These are phyloP conservation scores for Coemansia sp. DNA, from an alignment of 192 early-diverging fungal genomes.

Conservation along the genomic window DNA sequence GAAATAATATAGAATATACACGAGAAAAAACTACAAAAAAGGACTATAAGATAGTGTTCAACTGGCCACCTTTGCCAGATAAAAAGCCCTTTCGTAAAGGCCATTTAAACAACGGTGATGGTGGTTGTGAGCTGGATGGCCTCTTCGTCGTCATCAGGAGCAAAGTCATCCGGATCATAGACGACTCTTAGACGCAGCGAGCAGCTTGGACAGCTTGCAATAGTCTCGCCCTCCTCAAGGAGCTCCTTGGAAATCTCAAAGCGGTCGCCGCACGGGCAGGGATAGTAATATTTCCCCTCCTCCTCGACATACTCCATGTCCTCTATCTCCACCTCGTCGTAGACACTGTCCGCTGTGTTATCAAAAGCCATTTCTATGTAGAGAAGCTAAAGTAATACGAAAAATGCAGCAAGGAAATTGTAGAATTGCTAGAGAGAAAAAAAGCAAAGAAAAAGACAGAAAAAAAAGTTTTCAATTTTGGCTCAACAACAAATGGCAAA, in stretches of 20 bases:
- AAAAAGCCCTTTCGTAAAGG: not conserved
- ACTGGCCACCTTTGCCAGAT: too few relatives aligned
- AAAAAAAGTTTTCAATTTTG: too few relatives aligned
- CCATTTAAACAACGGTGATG: conserved; percentile 20
- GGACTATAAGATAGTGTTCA: too few relatives aligned
- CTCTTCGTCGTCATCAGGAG: conserved; percentile 29
- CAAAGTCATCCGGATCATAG: conserved; percentile 70
- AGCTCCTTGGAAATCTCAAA: conserved; percentile 86
- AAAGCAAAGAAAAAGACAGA: not conserved
- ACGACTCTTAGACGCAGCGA: conserved; percentile 89
- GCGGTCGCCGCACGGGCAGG: conserved; percentile 96
- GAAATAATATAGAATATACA: too few relatives aligned
- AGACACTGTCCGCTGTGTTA: conserved; percentile 15
- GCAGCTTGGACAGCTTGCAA: conserved; percentile 91
- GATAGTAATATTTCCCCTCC: conserved; percentile 79
- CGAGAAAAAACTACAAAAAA: too few relatives aligned
- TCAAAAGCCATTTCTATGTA: not conserved
- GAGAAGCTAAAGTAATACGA: not conserved
- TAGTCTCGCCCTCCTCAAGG: conserved; percentile 78
- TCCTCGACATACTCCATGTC: conserved; percentile 95
- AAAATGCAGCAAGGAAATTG: not conserved
- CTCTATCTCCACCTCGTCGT: conserved; percentile 76
- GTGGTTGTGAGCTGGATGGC: conserved; percentile 19
- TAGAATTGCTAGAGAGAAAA: not conserved
- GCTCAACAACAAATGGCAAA: too few relatives aligned